These are phyloP conservation scores for Triticum dicoccoides DNA, from an alignment of 176 grass and related monocot genomes.

Conservation along the genomic window DNA sequence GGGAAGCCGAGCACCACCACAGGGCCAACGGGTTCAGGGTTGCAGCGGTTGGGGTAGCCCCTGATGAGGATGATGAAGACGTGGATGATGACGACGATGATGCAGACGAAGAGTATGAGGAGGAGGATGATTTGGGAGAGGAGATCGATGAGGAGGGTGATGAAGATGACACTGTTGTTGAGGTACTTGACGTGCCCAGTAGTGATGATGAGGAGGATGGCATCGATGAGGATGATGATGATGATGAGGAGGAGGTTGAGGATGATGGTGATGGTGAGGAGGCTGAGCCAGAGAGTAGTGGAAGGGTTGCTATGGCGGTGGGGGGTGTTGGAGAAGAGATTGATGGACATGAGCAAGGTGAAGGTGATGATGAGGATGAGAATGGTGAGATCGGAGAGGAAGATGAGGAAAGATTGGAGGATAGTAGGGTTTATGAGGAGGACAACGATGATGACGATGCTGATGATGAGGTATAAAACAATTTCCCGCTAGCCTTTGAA, in stretches of 20 bases:
- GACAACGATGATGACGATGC: constrained; percentile 57
- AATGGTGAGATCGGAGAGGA: constrained; percentile 90
- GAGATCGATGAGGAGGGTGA: constrained; percentile 81
- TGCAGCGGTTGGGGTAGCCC: constrained; percentile 28
- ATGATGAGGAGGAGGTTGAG: constrained; percentile 51
- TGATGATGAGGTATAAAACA: constrained; percentile 82
- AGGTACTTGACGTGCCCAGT: constrained; percentile 49
- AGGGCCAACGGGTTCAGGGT: constrained; percentile 71
- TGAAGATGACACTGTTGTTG: constrained; percentile 60
- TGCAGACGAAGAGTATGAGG: constrained; percentile 58
- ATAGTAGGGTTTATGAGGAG: constrained; percentile 56
- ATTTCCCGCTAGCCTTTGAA: background rate
- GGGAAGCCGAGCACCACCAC: constrained; percentile 37
- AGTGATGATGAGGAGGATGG: constrained; percentile 68
- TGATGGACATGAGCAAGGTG: constrained; percentile 92
- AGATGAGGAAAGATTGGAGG: constrained; percentile 52
- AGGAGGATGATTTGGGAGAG: constrained; percentile 74
- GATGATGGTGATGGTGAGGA: constrained; percentile 56
- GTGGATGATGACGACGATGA: constrained; percentile 57
- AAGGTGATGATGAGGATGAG: constrained; percentile 83
- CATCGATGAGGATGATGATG: constrained; percentile 57
- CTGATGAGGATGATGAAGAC: constrained; percentile 62
- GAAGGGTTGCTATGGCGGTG: constrained; percentile 39
- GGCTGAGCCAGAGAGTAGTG: constrained; percentile 48
- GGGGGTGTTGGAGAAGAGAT: constrained; percentile 57